Base-by-base conservation (phyloP, 2,329 filamentous ascomycete species). In the Trichoderma atrobrunneum region DNA sequence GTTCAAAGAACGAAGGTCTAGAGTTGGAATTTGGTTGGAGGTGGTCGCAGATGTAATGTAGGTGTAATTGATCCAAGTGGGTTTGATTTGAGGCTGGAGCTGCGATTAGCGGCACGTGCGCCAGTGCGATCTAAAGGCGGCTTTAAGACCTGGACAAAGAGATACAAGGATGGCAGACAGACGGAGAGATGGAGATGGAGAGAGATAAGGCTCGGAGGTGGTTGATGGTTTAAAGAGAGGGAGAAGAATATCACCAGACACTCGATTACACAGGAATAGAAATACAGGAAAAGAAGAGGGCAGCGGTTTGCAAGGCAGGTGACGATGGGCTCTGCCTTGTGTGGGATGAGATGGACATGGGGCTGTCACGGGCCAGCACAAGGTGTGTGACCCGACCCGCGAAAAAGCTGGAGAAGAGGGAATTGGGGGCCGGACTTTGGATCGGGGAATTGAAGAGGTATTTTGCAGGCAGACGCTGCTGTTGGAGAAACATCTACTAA, bases 311-410 rank as follows among this genome's bases (percentile, higher is more conserved):
- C 30, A 61, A 57, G 57, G 67, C 67, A 70, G 67, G 67, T 70
- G 67, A 70, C 67, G 57, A 26, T 66, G 48, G 39, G 63, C 28
- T 54, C 24, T 54, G 63, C 30, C 63, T 36, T 54, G 62, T 28
- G 26, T 54, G 39, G 62, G 62, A 64, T 43, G 62, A 28, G 39
- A 48, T 18, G 43, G 43, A 54, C 30, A 59, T 34, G 64, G 68
- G 68, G 60, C 56, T 69, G 66, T 69, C 66, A 69, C 66, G 66
- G 66, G 66, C 66, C 56, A 69, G 54, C 56, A 14, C 34, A 51
- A 36, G 57, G 66, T 32, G 39, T 24, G 56, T 61, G 67, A 70
- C 39, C 34, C 39, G 51, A 57, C 24, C 51, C 14, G 57, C 43
- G 36, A 36, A 66, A 54, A 34, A 28, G 67, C 30, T 26, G 57